Evolutionary conservation across 345 rosid genomes (phyloP).

Genomic region (Boechera retrofracta): DNA sequence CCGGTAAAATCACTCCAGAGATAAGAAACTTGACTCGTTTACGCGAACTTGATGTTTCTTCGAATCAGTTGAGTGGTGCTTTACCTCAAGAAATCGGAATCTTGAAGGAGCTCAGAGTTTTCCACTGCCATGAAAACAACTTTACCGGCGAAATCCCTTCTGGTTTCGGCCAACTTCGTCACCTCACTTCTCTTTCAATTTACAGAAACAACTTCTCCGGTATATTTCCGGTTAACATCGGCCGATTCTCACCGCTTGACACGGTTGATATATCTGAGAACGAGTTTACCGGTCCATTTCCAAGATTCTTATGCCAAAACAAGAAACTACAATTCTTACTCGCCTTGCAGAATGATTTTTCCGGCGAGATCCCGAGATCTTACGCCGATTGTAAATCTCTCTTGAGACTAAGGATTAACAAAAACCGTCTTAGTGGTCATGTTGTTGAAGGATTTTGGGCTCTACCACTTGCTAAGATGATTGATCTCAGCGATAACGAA

Average conservation of each 20-base stretch:
- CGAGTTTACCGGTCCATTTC: slow-evolving; percentile 72
- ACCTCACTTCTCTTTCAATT: slow-evolving; percentile 63
- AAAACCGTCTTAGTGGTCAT: slow-evolving; percentile 64
- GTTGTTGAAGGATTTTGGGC: slow-evolving; percentile 73
- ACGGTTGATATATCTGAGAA: slow-evolving; percentile 88
- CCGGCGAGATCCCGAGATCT: slow-evolving; percentile 69
- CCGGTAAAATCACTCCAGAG: slow-evolving; percentile 70
- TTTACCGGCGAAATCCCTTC: slow-evolving; percentile 71
- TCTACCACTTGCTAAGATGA: slow-evolving; percentile 58
- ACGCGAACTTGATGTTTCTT: slow-evolving; percentile 69
- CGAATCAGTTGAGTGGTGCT: slow-evolving; percentile 56
- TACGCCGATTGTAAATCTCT: slow-evolving; percentile 71
- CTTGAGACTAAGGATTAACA: slow-evolving; percentile 62
- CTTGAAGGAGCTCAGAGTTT: slow-evolving; percentile 60
- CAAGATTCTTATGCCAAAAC: slow-evolving; percentile 66
- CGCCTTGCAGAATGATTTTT: slow-evolving; percentile 65
- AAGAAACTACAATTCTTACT: slow-evolving; percentile 56
- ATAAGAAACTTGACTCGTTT: slow-evolving; percentile 57
- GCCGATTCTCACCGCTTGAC: slow-evolving; percentile 62
- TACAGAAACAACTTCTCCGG: slow-evolving; percentile 83
- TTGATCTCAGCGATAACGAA: slow-evolving; percentile 73
- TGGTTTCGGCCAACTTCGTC: slow-evolving; percentile 67
- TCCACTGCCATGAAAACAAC: slow-evolving; percentile 59
- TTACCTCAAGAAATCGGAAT: slow-evolving; percentile 63
- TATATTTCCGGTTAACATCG: slow-evolving; percentile 63